Evolutionary conservation across 768 basidiomycete species (phyloP), one percentile per base, ranked within the genome.

Genomic region (Tulasnella sp.): DNA sequence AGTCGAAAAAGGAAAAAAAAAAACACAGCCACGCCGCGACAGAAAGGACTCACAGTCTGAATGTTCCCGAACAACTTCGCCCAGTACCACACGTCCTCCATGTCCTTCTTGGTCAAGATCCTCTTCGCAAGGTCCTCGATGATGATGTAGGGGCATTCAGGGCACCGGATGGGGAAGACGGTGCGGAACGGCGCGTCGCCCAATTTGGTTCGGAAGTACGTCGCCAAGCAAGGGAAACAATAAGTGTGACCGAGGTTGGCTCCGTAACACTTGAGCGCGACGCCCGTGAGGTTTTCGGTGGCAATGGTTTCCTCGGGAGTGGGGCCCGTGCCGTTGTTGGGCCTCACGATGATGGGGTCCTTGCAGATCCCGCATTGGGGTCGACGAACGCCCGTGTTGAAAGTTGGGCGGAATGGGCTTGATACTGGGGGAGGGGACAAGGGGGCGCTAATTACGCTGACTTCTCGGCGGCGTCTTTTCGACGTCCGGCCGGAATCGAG

Each of bases 141-240:
- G 12, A 68, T 36, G 62, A 68, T 36, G 62, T 68, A 68, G 0
- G 52, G 56, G 31, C 76, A 77, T 42, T 68, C 76, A 31, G 76
- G 76, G n/a, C 76, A 77, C 42, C 76, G 52, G 18, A 77, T 71
- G 6, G 76, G 76, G 36, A 77, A 77, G 7, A 77, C 76, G 7
- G 19, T 36, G 9, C 36, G n/a, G 31, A 56, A 48, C n/a, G 56
- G 48, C 12, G 46, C 76, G 9, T 77, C 68, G 31, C 68, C 58
- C 34, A 77, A 39, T 12, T 77, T 71, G 34, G 56, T 77, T 12
- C 27, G 52, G 56, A 77, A 31, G 31, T 77, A 71, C 1, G 56
- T 42, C 68, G 76, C 42, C 31, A 77, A 71, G 42, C 76, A 77
- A 40, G 48, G n/a, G 24, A 77, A 42, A 42, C 76, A 77, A 36